Base-by-base conservation (phyloP, 2,329 filamentous ascomycete genomes). In the Aspergillus quadrilineatus region DNA sequence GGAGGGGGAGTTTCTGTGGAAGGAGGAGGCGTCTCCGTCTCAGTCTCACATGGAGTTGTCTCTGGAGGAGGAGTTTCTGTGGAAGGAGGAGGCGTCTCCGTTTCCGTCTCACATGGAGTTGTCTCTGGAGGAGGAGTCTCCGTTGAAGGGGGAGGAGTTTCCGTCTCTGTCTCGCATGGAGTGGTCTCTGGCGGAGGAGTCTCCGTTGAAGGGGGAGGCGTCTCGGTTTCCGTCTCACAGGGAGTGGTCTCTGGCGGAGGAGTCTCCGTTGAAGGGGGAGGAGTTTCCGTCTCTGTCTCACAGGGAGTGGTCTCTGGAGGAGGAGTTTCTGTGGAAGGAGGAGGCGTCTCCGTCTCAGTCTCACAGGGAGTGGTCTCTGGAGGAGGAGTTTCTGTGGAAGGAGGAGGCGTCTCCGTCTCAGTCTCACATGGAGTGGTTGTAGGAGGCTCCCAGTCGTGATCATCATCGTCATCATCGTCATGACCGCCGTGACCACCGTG, bases 351-450 rank as follows among this genome's bases (percentile, higher is more conserved):
- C 7, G 52, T 55, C 1, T 37, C 37, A 4, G 47, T 51, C 37
- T 55, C 53, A 10, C 53, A 56, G 22, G 42, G 42, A 10, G 46
- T 50, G 32, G 53, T 12, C 17, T 17, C 17, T 17, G 17, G 17
- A 1, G 17, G 17, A 17, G 8, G 43, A 12, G 12, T 37, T 49
- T 5, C n/a, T n/a, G n/a, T n/a, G n/a, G n/a, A n/a, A n/a, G 51
- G 22, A 15, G 43, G 37, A 4, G 46, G 1, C 2, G 53, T 50
- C 8, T 26, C 14, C 7, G 52, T 55, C 2, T 37, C 37, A 4
- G 47, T 51, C 37, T 55, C 53, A n/a, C 53, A 56, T 22, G 42
- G 42, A 10, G 46, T 50, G 32, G 53, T 12, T 32, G 42, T 43
- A 32, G 47, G 15, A 39, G 43, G 44, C 22, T 45, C 26, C 47